Evolutionary conservation across 148 eudicot genomes (phyloP).

Genomic region (Vaccinium vitisidaea): DNA sequence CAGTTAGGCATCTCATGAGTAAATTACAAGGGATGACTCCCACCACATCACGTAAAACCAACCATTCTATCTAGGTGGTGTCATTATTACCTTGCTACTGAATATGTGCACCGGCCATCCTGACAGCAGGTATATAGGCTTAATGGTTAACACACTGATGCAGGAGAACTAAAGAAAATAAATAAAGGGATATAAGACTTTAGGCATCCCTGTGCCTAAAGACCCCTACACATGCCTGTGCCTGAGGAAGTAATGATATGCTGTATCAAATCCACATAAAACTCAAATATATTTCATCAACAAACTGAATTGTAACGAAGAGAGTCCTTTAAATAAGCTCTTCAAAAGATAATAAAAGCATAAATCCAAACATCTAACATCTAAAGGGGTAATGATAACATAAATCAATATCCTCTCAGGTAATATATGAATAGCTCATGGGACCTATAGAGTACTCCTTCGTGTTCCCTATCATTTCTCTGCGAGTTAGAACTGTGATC

Average conservation of each 20-base stretch:
- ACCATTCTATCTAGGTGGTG: constrained; percentile 7
- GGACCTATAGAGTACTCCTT: neutral
- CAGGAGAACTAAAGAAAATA: too few relatives aligned
- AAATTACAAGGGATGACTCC: neutral
- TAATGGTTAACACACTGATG: constrained; percentile 1
- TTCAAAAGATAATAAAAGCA: neutral
- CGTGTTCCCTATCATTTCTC: too few relatives aligned
- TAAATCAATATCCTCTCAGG: neutral
- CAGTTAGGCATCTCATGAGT: neutral
- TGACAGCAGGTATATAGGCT: neutral
- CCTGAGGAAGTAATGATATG: neutral
- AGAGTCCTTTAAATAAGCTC: neutral
- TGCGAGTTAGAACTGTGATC: too few relatives aligned
- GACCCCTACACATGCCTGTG: neutral
- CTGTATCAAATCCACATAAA: neutral
- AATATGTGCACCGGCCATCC: neutral
- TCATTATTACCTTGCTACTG: constrained; percentile 1
- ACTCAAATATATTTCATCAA: neutral
- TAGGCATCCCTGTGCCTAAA: neutral
- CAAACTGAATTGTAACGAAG: neutral
- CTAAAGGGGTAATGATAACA: neutral
- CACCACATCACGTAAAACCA: neutral
- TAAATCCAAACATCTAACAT: neutral
- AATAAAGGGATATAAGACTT: too few relatives aligned
- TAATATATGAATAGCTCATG: neutral